Evolutionary conservation across 1,139 yeast genomes (phyloP), one percentile per base, ranked within the genome.

Genomic region (Yamadazyma oceani): DNA sequence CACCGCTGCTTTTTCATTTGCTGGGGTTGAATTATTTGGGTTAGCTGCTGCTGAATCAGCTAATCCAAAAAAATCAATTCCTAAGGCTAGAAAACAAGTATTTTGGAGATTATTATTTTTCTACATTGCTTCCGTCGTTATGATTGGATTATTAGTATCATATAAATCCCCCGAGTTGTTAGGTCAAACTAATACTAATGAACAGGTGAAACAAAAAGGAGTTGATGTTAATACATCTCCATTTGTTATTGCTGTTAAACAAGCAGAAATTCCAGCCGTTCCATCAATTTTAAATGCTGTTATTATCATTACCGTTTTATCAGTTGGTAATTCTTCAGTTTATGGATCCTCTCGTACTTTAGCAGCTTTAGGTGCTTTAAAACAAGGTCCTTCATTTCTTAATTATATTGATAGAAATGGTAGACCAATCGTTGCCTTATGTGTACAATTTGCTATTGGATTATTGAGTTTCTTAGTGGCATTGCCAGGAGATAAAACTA

Each of bases 1-100:
- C 39, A 81, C 84, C 27, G 92, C 95, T 24, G 94, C 95, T 5
- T 88, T 86, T 61, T 81, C 95, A 2, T 83, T 86, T 54, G 87
- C 63, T 23, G 54, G 55, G 30, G 48, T 48, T 15, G 66, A 62
- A 48, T 52, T 64, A 26, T 62, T 62, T 39, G 69, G 69, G 11
- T 51, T 64, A 17, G 67, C 68, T 6, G 63, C 69, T 12, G 65
- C 64, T 24, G 68, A 62, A 48, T 52, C 62, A 15, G 51, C 56
- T n/a, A 54, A 62, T 29, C 69, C 69, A 4, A 58, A 57, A 39
- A 58, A 51, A 35, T 53, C 62, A 13, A 57, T 64, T 33, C 66
- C 66, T 25, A 58, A 53, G 40, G 64, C 69, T n/a, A 56, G 61
- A 37, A 61, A 60, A 40, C 67, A 63, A 38, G 65, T 64, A 16